Evolutionary conservation across 495 filamentous ascomycete species (phyloP).

Genomic region (Daldinia caldariorum): DNA sequence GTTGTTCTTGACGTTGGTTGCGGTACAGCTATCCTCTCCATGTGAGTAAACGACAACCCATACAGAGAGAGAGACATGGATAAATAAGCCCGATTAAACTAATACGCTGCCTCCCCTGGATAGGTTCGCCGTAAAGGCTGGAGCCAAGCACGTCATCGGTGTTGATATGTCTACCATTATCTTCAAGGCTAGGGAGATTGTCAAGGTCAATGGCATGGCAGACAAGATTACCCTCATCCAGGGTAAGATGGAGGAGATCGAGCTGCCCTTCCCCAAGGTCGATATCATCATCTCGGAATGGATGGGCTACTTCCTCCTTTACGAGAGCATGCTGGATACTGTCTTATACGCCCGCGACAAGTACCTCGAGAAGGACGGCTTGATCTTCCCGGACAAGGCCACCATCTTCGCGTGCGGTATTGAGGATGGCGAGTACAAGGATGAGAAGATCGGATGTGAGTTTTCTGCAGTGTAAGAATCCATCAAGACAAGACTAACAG

Average conservation of each 20-base stretch:
- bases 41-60: constrained; percentile 57
- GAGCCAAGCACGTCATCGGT: constrained; percentile 88
- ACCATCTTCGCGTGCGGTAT: constrained; percentile 87
- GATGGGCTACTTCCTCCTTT: constrained; percentile 96
- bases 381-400: constrained; percentile 92
- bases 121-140: constrained; percentile 87
- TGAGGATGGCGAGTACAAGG: constrained; percentile 84
- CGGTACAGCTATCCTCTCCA: constrained; percentile 90
- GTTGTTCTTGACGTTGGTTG: constrained; percentile 93
- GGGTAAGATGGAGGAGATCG: constrained; percentile 93
- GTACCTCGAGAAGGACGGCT: constrained; percentile 77
- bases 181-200: constrained; percentile 83
- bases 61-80: background rate
- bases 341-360: constrained; percentile 88
- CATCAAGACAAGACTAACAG: constrained; percentile 40
- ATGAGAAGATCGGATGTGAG: constrained; percentile 74
- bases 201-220: constrained; percentile 80
- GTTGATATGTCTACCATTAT: constrained; percentile 96
- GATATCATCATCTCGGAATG: constrained; percentile 97
- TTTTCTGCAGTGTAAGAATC: constrained; percentile 32
- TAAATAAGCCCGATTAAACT: constrained; percentile 7
- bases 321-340: constrained; percentile 95
- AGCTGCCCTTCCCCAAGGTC: constrained; percentile 80
- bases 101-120: constrained; percentile 6
- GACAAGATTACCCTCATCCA: constrained; percentile 82